These are phyloP conservation scores for Phytophthora crassamura DNA, from an alignment of 352 stramenopile genomes.

Conservation along the genomic window DNA sequence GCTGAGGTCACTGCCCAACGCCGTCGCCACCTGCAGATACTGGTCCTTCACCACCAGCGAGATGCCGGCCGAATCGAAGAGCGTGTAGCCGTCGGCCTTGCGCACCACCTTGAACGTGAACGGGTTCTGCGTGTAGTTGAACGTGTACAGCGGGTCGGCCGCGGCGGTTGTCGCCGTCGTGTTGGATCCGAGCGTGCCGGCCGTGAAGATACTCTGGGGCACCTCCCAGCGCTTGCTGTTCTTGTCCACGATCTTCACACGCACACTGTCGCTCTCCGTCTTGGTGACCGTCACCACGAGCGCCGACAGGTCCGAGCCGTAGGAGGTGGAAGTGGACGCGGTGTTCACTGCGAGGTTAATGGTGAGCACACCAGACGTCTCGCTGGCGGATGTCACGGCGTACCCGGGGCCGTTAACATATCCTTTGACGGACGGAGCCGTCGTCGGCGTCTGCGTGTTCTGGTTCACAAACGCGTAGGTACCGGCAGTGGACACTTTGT, in stretches of 20 bases:
- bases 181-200: constrained; percentile 31
- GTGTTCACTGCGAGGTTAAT: constrained; percentile 45
- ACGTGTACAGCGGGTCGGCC: constrained; percentile 30
- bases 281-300: constrained; percentile 51
- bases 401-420: constrained; percentile 53
- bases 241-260: constrained; percentile 63
- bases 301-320: constrained; percentile 45
- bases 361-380: constrained; percentile 33
- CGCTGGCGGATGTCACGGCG: constrained; percentile 39
- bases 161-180: constrained; percentile 4
- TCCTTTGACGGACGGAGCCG: constrained; percentile 18
- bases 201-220: constrained; percentile 40
- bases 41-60: constrained; percentile 52
- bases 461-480: constrained; percentile 46
- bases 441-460: constrained; percentile 21
- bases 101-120: constrained; percentile 51
- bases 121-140: constrained; percentile 48
- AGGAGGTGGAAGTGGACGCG: constrained; percentile 23
- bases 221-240: constrained; percentile 60
- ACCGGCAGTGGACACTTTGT: constrained; percentile 38
- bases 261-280: constrained; percentile 45
- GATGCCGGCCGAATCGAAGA: constrained; percentile 52
- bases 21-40: constrained; percentile 47
- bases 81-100: constrained; percentile 44
- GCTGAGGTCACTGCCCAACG: constrained; percentile 30